A percentile compares a stretch with the other conserved stretches of the same genome.
phyloP scores from a whole-genome alignment of 441 rosid genomes.

The Jatropha podagrica region DNA sequence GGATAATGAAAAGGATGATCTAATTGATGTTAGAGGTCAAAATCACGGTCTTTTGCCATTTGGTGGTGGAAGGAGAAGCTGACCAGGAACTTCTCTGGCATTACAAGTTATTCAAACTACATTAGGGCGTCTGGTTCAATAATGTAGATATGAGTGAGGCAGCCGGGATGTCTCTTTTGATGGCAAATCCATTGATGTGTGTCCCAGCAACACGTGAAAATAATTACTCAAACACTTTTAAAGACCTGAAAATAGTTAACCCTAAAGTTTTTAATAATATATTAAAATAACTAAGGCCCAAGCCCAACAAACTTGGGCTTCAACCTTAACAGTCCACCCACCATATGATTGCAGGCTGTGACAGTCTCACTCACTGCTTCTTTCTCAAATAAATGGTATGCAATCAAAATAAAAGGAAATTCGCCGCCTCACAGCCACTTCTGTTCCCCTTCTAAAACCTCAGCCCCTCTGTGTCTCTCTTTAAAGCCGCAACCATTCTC shows the following conservation, averaged over 20 bases:
- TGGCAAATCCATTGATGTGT: constrained; percentile 11
- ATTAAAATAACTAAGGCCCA: not conserved
- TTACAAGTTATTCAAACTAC: constrained; percentile 13
- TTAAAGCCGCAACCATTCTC: not conserved
- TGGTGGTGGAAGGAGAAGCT: constrained; percentile 18
- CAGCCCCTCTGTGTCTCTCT: not conserved
- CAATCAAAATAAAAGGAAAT: not conserved
- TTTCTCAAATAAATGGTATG: constrained; percentile 4
- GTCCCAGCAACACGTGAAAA: not conserved
- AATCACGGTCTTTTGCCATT: constrained; percentile 15
- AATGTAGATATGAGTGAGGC: constrained; percentile 13
- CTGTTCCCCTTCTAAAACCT: constrained; percentile 23
- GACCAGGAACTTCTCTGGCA: constrained; percentile 15
- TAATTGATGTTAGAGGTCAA: constrained; percentile 13
- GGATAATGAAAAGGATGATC: not conserved
- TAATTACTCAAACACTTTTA: not conserved
- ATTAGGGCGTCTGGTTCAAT: constrained; percentile 1
- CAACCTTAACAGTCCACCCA: too few relatives aligned
- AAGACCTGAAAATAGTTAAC: too few relatives aligned
- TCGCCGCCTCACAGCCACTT: constrained; percentile 26
- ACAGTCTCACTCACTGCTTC: not conserved
- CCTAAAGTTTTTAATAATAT: not conserved
- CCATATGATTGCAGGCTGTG: not conserved
- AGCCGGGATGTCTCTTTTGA: constrained; percentile 13
- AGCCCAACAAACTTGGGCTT: not conserved